Evolutionary conservation across 805 yeast genomes (phyloP), one percentile per base, ranked within the genome.

Genomic region (Candida piceae): DNA sequence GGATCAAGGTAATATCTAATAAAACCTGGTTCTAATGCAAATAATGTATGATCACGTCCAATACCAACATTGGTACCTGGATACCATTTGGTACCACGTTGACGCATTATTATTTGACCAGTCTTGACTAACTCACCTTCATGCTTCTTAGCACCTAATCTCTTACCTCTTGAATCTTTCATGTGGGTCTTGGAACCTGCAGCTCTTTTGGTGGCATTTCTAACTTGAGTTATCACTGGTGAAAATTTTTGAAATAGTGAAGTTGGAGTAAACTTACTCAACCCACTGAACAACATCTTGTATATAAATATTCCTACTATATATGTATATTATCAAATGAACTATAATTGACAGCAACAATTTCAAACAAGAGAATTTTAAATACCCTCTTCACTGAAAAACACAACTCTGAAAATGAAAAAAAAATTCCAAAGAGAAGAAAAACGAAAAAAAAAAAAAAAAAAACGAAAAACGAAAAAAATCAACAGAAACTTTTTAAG

Each of bases 121-220:
- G 85, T 78, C 34, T 72, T 70, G 1, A 90, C 96, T 32, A 58
- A 66, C 55, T 76, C 70, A 28, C 93, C 88, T 53, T 90, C 96
- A 44, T 82, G 76, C 34, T 74, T 84, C 64, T 93, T 93, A 24
- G 94, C 84, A 18, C 98, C 98, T 35, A 93, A 67, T 56, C 97
- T 72, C 61, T 94, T 79, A 69, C 98, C 98, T 3, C 87, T 87
- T 12, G 98, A 89, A 60, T 89, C 96, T 58, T 83, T 82, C 78
- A 84, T 89, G 48, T 84, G 84, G 13, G 96, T 84, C 64, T 79
- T 84, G n/a, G 97, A 87, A 50, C 97, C 96, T 16, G 94, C 87
- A 7, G 93, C 96, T 58, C 80, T 83, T 64, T 93, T 93, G 12
- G 96, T 87, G 19, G 98, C 96, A 16, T 78, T 78, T 72, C 98